Percentiles rank a stretch among this genome's conserved stretches.
phyloP scores from a whole-genome alignment of 2,329 filamentous ascomycete species.

The Fusarium palustre region DNA sequence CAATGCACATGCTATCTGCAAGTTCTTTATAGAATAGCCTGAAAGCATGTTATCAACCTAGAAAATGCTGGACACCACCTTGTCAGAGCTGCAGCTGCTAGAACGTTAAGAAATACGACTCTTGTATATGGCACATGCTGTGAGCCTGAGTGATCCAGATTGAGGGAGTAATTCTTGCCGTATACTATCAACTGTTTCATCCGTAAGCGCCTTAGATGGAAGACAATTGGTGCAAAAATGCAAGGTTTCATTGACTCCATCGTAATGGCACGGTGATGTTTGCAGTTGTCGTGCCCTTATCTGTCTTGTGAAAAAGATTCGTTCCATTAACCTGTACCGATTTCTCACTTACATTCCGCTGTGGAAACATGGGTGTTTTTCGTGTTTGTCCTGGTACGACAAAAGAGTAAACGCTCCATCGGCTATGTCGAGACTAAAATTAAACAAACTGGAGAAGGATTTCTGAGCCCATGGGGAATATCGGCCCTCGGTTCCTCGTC shows the following conservation, averaged over 20 bases:
- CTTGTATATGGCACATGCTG: too few relatives aligned
- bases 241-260: neutral
- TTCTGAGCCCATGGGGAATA: slow-evolving; percentile 13
- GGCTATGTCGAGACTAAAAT: neutral
- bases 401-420: neutral
- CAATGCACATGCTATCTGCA: too few relatives aligned
- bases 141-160: too few relatives aligned
- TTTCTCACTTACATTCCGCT: neutral
- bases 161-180: too few relatives aligned
- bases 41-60: neutral
- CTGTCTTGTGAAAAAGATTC: neutral
- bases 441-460: slow-evolving; percentile 1
- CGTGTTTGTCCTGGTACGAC: neutral
- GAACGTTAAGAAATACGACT: rapidly evolving
- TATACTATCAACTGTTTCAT: too few relatives aligned
- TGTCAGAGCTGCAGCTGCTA: neutral
- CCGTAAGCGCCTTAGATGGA: neutral
- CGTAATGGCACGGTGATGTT: neutral
- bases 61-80: neutral
- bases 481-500: slow-evolving; percentile 24
- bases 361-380: neutral
- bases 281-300: neutral
- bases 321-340: neutral
- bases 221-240: slow-evolving; percentile 3
- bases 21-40: neutral